Evolutionary conservation across 495 filamentous ascomycete species (phyloP), one percentile per base, ranked within the genome.

Genomic region (Penicillium atrosanguineum): DNA sequence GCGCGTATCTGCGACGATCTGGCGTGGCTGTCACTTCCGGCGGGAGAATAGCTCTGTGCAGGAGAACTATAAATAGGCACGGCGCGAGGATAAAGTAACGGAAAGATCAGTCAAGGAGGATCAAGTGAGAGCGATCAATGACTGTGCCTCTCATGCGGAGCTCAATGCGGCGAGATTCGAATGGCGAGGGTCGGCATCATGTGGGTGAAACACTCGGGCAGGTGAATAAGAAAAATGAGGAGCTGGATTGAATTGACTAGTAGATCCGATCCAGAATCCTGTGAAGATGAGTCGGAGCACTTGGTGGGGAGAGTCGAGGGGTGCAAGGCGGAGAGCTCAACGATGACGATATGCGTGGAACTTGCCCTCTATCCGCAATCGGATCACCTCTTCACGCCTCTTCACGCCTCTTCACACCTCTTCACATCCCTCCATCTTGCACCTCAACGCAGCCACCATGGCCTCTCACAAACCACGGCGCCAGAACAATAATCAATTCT

Each of bases 391-490:
- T 37, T 28, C 42, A 15, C 25, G 23, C 23, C 23, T 23, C 23
- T 23, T 23, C 23, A 23, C 23, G n/a, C n/a, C n/a, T n/a, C n/a
- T n/a, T n/a, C n/a, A n/a, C 23, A 23, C 23, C 2, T 23, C 23
- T 23, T 23, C 23, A 23, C 5, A 2, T 23, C 5, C 5, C 23
- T 23, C 2, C 23, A 23, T 5, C 5, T 23, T 23, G 5, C 23
- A 23, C 5, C 23, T 23, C 42, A 6, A 40, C 29, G 26, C 41
- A 43, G 18, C 46, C 53, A 61, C 45, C 41, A 75, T 73, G 70
- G 55, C 59, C 36, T 57, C 69, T 29, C 59, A 41, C 18, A 56
- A 65, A 71, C 44, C 66, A 73, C 28, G 65, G 65, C 28, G 66
- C 69, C 62, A 61, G 61, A 61, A 70, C 40, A 63, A 20, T 56